Evolutionary conservation across 208 protist genomes (phyloP), one percentile per base, ranked within the genome.

Genomic region (Trypanosoma congolense): DNA sequence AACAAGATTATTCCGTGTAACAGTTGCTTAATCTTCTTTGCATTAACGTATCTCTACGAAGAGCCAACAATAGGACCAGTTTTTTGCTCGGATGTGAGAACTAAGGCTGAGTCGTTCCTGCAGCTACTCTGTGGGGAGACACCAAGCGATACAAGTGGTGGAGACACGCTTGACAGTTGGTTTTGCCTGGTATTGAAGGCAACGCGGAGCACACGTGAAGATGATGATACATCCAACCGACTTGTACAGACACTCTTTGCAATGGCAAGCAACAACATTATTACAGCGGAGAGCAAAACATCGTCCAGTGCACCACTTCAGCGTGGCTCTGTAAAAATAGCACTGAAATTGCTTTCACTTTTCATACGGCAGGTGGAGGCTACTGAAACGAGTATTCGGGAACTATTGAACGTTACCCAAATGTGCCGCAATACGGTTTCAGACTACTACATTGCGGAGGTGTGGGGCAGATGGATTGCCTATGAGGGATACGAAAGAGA

Each of bases 381-480:
- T 29, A 61, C 53, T 6, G 46, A 61, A 19, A 14, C 25, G 16
- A 69, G 60, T 45, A 18, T 69, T 8, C 46, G 28, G 18, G 45
- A 22, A 29, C 2, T 61, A 4, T 54, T 68, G 8, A 6, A 60
- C 9, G 54, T 69, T 38, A 69, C 54, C 9, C 30, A 61, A 6
- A 19, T 25, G 3, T 62, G 48, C 31, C 44, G 26, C 41, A 57
- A 61, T 14, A 30, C 38, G 3, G 51, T 21, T 28, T 56, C 54
- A 5, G 62, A 69, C 2, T 22, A 45, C 41, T 44, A 25, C 2
- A 9, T 69, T 49, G 62, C 62, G 8, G 25, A 19, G 18, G 24
- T 69, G 16, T 69, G 62, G 62, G 48, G 62, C 29, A 48, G 55
- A 16, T 69, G 62, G 62, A 60, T 69, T 51, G 48, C 47, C 4